Percentiles rank a stretch among this genome's conserved stretches.
phyloP scores from a whole-genome alignment of 78 protist species.

The Acrasis kona region DNA sequence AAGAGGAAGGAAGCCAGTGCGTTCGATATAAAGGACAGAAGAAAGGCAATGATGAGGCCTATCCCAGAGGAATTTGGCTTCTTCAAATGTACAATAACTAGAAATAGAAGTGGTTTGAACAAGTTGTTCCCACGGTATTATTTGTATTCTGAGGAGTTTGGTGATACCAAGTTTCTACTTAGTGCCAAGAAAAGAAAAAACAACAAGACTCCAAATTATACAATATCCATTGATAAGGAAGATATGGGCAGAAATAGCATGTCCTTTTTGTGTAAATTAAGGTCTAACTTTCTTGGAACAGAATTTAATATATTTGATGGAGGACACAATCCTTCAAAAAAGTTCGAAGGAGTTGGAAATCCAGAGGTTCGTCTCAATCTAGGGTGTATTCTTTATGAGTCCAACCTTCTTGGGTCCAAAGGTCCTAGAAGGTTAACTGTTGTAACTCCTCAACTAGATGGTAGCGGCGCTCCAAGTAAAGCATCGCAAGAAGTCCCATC shows the following conservation, averaged over 20 bases:
- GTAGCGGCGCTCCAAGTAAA: too few relatives aligned
- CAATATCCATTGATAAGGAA: slow-evolving; percentile 23
- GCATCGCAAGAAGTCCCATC: too few relatives aligned
- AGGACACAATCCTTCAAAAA: slow-evolving; percentile 18
- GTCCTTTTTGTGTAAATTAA: slow-evolving; percentile 11
- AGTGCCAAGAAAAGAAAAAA: slow-evolving; percentile 39
- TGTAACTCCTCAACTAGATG: slow-evolving; percentile 15
- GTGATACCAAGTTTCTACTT: slow-evolving; percentile 23
- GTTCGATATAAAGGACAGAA: too few relatives aligned
- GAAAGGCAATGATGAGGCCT: too few relatives aligned
- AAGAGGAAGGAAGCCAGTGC: too few relatives aligned
- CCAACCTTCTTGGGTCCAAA: slow-evolving; percentile 34
- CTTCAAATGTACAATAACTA: slow-evolving; percentile 17
- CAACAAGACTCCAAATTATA: slow-evolving; percentile 31
- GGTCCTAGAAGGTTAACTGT: slow-evolving; percentile 53
- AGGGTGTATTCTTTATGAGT: slow-evolving; percentile 18
- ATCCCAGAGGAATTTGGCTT: too few relatives aligned
- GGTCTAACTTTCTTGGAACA: slow-evolving; percentile 17
- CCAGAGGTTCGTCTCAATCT: slow-evolving; percentile 25
- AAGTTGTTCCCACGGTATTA: slow-evolving; percentile 23
- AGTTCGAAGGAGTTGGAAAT: too few relatives aligned
- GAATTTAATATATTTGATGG: slow-evolving; percentile 28
- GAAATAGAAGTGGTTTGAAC: slow-evolving; percentile 8
- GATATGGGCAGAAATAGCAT: slow-evolving; percentile 11
- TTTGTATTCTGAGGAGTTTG: slow-evolving; percentile 25